Percentiles rank a stretch among this genome's conserved stretches.
phyloP scores from a whole-genome alignment of 495 filamentous ascomycete genomes.

The Penicillium bialowiezense region DNA sequence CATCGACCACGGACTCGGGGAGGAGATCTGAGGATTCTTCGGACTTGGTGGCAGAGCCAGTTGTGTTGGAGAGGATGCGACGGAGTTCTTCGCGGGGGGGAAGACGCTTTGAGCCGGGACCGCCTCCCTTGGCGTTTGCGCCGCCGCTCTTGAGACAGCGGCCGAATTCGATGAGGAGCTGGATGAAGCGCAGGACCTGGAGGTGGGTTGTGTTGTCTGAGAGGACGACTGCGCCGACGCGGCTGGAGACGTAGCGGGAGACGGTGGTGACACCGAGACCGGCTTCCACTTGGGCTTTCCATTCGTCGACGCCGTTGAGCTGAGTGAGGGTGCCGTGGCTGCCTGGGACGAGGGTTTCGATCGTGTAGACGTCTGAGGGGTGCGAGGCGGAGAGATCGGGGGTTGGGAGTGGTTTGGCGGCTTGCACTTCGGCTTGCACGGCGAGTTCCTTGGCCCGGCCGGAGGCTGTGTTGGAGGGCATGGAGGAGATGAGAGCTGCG shows the following conservation, averaged over 20 bases:
- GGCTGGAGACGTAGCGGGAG: constrained; percentile 64
- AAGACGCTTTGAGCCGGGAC: constrained; percentile 38
- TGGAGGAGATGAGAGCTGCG: constrained; percentile 58
- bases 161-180: constrained; percentile 64
- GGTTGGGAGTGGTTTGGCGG: constrained; percentile 72
- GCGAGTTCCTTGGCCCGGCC: constrained; percentile 60
- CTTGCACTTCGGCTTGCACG: constrained; percentile 64
- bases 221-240: constrained; percentile 55
- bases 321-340: constrained; percentile 48
- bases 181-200: constrained; percentile 58
- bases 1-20: constrained; percentile 64
- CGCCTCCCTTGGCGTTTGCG: constrained; percentile 23
- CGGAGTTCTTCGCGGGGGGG: constrained; percentile 41
- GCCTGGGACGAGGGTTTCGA: constrained; percentile 61
- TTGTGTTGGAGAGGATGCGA: constrained; percentile 36
- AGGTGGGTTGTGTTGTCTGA: constrained; percentile 53
- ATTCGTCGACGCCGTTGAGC: constrained; percentile 66
- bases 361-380: constrained; percentile 78
- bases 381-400: constrained; percentile 69
- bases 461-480: constrained; percentile 53
- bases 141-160: constrained; percentile 36
- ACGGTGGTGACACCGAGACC: constrained; percentile 53
- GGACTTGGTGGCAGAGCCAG: constrained; percentile 10
- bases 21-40: constrained; percentile 23
- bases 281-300: constrained; percentile 63